These are phyloP conservation scores for Trichophaea hybrida DNA, from an alignment of 2,329 filamentous ascomycete species.

Conservation along the genomic window DNA sequence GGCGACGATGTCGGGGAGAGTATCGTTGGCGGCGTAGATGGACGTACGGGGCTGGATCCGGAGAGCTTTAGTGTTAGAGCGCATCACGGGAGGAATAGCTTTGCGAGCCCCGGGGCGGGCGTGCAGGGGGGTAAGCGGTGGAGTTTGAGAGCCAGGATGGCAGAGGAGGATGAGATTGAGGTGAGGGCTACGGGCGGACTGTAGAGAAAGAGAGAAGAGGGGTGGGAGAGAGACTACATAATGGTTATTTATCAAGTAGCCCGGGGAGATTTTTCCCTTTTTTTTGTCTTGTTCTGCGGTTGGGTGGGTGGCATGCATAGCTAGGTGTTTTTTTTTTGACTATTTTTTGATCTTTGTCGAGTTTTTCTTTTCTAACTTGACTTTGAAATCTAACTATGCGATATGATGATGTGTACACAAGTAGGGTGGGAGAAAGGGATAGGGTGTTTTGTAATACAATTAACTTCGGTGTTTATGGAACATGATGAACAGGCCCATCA, in stretches of 20 bases:
- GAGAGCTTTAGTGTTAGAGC: constrained; percentile 3
- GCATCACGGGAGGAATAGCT: neutral
- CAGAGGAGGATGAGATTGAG: constrained; percentile 14
- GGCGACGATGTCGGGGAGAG: constrained; percentile 12
- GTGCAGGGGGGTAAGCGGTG: neutral
- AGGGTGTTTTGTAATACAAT: too few relatives aligned
- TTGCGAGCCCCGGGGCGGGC: neutral
- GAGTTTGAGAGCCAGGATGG: constrained; percentile 20
- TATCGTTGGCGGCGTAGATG: constrained; percentile 22
- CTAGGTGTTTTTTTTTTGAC: neutral
- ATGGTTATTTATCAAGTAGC: neutral
- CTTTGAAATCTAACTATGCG: neutral
- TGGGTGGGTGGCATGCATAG: neutral
- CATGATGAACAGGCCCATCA: too few relatives aligned
- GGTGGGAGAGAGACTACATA: neutral
- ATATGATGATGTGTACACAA: too few relatives aligned
- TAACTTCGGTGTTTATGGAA: too few relatives aligned
- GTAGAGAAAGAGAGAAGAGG: neutral
- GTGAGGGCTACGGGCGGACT: constrained; percentile 3
- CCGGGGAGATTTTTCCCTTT: neutral
- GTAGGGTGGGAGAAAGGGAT: too few relatives aligned
- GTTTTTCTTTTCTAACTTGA: neutral
- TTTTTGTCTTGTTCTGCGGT: neutral
- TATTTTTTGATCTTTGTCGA: neutral
- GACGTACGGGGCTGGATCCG: constrained; percentile 22